These are phyloP conservation scores for Neofusicoccum cordaticola DNA, from an alignment of 2,329 filamentous ascomycete genomes.

Conservation along the genomic window DNA sequence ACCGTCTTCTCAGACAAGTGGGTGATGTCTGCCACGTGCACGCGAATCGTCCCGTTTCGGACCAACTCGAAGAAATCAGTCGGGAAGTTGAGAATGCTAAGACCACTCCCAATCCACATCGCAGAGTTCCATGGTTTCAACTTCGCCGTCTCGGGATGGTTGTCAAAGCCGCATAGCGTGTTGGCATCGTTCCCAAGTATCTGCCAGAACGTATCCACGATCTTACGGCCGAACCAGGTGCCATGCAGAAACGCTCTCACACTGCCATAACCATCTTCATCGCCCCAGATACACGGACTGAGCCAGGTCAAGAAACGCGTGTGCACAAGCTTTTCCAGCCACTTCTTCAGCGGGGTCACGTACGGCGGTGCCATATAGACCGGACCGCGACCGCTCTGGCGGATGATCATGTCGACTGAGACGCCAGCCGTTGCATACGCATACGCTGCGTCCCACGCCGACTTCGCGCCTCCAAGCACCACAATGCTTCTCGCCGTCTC, in stretches of 20 bases:
- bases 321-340: conserved; percentile 65
- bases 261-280: conserved; percentile 57
- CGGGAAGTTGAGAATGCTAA: conserved; percentile 62
- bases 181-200: conserved; percentile 48
- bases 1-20: conserved; percentile 47
- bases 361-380: conserved; percentile 59
- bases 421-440: conserved; percentile 47
- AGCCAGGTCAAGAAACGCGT: conserved; percentile 71
- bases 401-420: conserved; percentile 56
- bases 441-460: conserved; percentile 62
- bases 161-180: conserved; percentile 45
- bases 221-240: conserved; percentile 54
- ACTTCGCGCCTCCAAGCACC: conserved; percentile 62
- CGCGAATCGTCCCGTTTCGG: conserved; percentile 50
- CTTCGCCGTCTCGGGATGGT: conserved; percentile 41
- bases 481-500: conserved; percentile 40
- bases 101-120: conserved; percentile 54
- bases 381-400: conserved; percentile 58
- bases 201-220: conserved; percentile 57
- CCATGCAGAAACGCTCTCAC: conserved; percentile 57
- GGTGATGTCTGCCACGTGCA: conserved; percentile 56
- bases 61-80: conserved; percentile 58
- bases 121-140: conserved; percentile 41
- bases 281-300: conserved; percentile 70
- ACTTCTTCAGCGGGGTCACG: conserved; percentile 58